Base-by-base conservation (phyloP, 225 moss, liverwort and hornwort species). In the Straminergon stramineum region DNA sequence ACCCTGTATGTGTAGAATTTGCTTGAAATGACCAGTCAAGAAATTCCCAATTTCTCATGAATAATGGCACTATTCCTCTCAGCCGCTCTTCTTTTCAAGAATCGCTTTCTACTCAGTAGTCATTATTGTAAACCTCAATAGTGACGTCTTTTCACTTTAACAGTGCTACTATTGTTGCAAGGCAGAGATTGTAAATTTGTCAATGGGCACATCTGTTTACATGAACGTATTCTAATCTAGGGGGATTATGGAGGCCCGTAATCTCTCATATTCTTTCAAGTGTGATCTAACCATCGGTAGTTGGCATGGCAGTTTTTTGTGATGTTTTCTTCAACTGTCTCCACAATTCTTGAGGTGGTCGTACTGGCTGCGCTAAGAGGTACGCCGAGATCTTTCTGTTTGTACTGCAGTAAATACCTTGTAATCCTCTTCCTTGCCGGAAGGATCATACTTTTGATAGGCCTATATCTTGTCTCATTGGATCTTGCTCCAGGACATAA, bases 311-410 rank as follows among this genome's bases (percentile, higher is more conserved):
- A 98, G 98, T 92, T 97, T 56, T 97, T 95, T 93, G 94, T 96
- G 81, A 90, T 98, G 68, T 96, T 97, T 88, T 95, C 96, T 86
- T 91, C 96, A 90, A 88, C 79, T 71, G 75, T 96, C 82, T 92
- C 97, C 56, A 94, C 95, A 81, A 81, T 95, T 84, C 93, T 98
- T 82, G 96, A 97, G 92, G 94, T 95, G 71, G 93, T 95, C 88
- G 94, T 94, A 74, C 91, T 97, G 86, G 92, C 95, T 81, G 95
- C 88, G 53, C 89, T 98, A 78, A 93, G 96, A 93, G 97, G 98
- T 97, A 93, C 79, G 31, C 24, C 10, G 22, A 82, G 21, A 85
- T 85, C 56, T 55, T 61, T 62, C 32, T 70, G 69, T 84, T 74
- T 87, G 27, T 66, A 58, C 82, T 87, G 73, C 71, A 64, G 57